These are phyloP conservation scores for Zygoascus bituminiphila DNA, from an alignment of 805 yeast species.

Conservation along the genomic window DNA sequence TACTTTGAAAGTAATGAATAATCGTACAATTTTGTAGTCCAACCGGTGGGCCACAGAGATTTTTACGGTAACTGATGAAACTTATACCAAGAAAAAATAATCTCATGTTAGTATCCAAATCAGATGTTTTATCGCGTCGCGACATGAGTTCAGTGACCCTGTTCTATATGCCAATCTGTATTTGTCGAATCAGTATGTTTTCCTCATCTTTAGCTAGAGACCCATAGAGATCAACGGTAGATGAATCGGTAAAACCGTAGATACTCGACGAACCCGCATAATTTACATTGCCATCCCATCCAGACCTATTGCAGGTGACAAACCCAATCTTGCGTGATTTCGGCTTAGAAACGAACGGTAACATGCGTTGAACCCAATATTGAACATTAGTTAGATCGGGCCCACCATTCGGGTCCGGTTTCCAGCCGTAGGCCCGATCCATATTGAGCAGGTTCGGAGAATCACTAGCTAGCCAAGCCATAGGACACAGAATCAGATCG, in stretches of 20 bases:
- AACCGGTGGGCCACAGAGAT: no score
- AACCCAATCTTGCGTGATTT: constrained; percentile 30
- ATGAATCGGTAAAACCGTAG: constrained; percentile 35
- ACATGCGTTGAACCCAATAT: constrained; percentile 69
- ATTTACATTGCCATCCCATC: constrained; percentile 51
- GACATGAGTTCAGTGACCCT: no score
- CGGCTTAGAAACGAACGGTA: constrained; percentile 44
- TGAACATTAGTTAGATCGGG: constrained; percentile 47
- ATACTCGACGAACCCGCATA: constrained; percentile 32
- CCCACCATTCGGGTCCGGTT: constrained; percentile 9
- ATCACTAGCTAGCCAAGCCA: constrained; percentile 63
- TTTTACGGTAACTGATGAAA: no score
- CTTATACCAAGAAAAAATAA: no score
- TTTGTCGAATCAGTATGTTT: constrained; percentile 6
- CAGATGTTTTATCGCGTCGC: no score
- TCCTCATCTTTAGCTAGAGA: constrained; percentile 17
- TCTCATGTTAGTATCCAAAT: no score
- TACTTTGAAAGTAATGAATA: no score
- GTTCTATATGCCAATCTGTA: no score
- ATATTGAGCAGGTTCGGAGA: constrained; percentile 10
- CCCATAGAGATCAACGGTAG: constrained; percentile 22
- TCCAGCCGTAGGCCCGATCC: constrained; percentile 5
- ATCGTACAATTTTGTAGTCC: no score
- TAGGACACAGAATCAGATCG: constrained; percentile 62
- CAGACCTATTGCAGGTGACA: constrained; percentile 63